Conservation (phyloP, 352 stramenopile genomes). For the Globisporangium parvum region DNA sequence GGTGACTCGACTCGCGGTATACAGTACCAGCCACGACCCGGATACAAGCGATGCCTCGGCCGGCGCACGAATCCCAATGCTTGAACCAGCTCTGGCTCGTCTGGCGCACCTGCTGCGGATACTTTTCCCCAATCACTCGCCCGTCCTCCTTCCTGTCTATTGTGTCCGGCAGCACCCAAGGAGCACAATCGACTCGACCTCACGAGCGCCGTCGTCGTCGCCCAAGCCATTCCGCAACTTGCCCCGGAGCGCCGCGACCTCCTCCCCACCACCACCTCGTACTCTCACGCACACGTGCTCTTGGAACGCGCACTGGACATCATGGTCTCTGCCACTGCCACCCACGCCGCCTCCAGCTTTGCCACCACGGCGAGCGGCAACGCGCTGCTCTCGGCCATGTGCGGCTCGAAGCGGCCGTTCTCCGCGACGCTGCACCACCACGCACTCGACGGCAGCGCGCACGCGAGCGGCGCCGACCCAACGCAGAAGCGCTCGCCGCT, state of each 20-base stretch:
- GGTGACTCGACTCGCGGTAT: too few species aligned
- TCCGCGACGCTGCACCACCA: slow-evolving; percentile 6
- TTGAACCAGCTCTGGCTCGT: not conserved
- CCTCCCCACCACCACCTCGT: not conserved
- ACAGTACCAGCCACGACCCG: too few species aligned
- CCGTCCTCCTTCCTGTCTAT: slow-evolving; percentile 1
- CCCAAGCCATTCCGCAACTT: not conserved
- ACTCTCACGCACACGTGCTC: not conserved
- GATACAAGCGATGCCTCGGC: too few species aligned
- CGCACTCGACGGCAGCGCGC: not conserved
- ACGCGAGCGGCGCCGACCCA: slow-evolving; percentile 8
- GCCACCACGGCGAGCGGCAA: not conserved
- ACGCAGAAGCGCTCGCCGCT: slow-evolving; percentile 45
- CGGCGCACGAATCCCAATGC: not conserved
- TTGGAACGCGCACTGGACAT: not conserved
- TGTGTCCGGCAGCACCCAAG: not conserved
- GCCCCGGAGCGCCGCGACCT: not conserved
- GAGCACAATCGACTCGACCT: not conserved
- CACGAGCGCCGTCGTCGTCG: too few species aligned
- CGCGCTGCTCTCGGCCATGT: slow-evolving; percentile 11
- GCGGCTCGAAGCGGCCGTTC: slow-evolving; percentile 14
- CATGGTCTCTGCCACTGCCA: not conserved
- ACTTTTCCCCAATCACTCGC: not conserved
- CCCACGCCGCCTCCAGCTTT: not conserved
- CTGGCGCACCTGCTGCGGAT: not conserved